These are phyloP conservation scores for Oryza meyeriana DNA, from an alignment of 176 grass and related monocot species.

Conservation along the genomic window DNA sequence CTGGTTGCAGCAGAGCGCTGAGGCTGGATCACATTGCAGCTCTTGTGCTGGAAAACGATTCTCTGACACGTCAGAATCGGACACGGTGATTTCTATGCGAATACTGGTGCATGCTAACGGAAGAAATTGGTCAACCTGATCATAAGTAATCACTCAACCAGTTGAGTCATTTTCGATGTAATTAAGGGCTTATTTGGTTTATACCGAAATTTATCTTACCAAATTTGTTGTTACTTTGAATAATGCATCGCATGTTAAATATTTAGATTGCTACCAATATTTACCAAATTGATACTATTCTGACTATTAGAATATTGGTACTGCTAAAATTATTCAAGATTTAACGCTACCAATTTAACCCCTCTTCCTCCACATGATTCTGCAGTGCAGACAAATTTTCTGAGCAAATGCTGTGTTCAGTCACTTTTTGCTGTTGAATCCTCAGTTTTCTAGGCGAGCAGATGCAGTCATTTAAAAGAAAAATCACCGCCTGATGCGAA, in stretches of 20 bases:
- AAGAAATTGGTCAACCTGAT: neutral
- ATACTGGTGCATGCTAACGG: neutral
- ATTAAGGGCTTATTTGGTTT: too few species aligned
- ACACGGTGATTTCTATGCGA: neutral
- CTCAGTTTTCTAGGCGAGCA: neutral
- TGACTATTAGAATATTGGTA: too few species aligned
- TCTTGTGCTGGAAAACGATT: neutral
- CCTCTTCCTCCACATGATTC: neutral
- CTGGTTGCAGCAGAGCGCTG: neutral
- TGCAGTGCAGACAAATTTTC: neutral
- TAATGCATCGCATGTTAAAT: too few species aligned
- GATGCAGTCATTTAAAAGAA: neutral
- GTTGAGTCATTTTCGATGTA: neutral
- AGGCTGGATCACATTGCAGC: neutral
- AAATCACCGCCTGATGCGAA: neutral
- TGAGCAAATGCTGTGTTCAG: neutral
- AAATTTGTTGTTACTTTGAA: too few species aligned
- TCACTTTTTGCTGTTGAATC: neutral
- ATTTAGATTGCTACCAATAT: too few species aligned
- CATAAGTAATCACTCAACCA: neutral
- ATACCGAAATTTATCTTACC: too few species aligned
- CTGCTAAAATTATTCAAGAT: too few species aligned
- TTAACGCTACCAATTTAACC: neutral
- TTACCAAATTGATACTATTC: too few species aligned
- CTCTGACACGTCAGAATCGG: neutral